Evolutionary conservation across 2,329 filamentous ascomycete species (phyloP).

Genomic region (Ophiosphaerella korrae): DNA sequence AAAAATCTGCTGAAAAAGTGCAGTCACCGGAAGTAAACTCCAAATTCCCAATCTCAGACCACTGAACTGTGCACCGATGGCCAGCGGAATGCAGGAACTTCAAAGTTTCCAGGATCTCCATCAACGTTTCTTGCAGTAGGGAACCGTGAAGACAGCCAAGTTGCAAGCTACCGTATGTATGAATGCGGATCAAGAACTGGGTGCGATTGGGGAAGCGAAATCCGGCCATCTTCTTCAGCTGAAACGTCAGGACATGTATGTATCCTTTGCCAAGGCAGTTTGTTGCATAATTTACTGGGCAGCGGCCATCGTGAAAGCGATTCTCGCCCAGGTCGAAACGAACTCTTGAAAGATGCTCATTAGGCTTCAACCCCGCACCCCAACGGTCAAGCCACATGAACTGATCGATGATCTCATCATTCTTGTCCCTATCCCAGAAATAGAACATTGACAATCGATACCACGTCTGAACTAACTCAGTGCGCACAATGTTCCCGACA

Average conservation of each 20-base stretch:
- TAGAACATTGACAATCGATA: constrained; percentile 11
- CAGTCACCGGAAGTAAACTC: not conserved
- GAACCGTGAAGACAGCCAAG: not conserved
- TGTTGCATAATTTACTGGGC: not conserved
- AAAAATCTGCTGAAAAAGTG: not conserved
- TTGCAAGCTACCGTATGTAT: constrained; percentile 2
- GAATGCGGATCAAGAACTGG: constrained; percentile 9
- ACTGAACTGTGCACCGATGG: constrained; percentile 2
- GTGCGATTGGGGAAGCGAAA: constrained; percentile 6
- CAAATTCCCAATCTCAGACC: constrained; percentile 3
- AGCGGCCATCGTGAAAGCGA: not conserved
- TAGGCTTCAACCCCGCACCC: constrained; percentile 1
- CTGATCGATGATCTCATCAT: constrained; percentile 1
- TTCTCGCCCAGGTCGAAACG: constrained; percentile 3
- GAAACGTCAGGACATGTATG: not conserved
- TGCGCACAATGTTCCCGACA: constrained; percentile 1
- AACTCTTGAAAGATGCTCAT: constrained; percentile 1
- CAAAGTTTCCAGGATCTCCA: not conserved
- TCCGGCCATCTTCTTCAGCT: not conserved
- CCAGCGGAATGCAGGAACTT: not conserved
- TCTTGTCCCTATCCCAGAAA: constrained; percentile 8
- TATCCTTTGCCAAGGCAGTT: not conserved
- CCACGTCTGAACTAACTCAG: constrained; percentile 9
- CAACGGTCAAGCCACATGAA: constrained; percentile 6
- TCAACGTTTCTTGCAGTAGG: not conserved